Percentiles rank a stretch among this genome's conserved stretches.
phyloP scores from a whole-genome alignment of 225 moss, liverwort and hornwort species.

The Antitrichia curtipendula region DNA sequence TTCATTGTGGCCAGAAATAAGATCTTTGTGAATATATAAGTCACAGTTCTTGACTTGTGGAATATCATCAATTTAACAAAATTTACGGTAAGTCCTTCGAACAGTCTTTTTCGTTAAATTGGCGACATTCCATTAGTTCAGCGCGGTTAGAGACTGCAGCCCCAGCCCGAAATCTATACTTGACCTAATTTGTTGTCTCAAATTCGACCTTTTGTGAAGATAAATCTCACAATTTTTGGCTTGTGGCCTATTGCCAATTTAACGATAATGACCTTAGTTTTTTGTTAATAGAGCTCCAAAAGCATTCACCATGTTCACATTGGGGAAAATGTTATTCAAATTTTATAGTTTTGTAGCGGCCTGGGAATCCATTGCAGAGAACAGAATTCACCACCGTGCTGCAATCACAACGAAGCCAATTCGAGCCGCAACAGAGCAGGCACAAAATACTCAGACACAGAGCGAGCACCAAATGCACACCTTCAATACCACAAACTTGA shows the following conservation, averaged over 20 bases:
- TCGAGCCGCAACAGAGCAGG: background rate
- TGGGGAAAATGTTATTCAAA: background rate
- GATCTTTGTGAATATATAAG: background rate
- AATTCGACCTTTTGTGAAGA: background rate
- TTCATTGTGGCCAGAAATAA: background rate
- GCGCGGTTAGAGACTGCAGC: background rate
- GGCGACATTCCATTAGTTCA: background rate
- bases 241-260: background rate
- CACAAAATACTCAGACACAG: background rate
- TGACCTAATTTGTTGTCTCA: background rate
- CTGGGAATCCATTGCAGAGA: background rate
- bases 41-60: background rate
- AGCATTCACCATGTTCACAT: background rate
- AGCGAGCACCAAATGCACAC: background rate
- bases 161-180: background rate
- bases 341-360: background rate
- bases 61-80: background rate
- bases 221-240: background rate
- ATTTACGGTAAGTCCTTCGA: background rate
- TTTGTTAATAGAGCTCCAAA: background rate
- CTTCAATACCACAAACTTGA: background rate
- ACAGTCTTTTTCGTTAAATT: background rate
- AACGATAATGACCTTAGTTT: background rate
- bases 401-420: background rate
- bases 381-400: background rate